A percentile compares a stretch with the other conserved stretches of the same genome.
Conservation (phyloP, 495 filamentous ascomycete species). For the Tuber indicum region DNA sequence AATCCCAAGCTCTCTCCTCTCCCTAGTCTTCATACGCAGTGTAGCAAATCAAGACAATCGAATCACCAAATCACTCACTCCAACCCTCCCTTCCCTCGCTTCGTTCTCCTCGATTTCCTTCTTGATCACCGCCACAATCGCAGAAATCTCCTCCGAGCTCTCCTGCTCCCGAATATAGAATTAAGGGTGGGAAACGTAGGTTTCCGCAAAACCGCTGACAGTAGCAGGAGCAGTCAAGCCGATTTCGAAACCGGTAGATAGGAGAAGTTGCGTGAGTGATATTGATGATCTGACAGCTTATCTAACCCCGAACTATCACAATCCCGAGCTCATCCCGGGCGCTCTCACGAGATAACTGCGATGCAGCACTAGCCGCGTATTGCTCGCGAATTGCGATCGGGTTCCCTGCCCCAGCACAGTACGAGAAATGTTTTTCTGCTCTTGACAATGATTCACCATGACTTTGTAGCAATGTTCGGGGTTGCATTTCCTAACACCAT, state of each 20-base stretch:
- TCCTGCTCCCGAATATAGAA: conserved; percentile 69
- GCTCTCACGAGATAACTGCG: too few relatives aligned
- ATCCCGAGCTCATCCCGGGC: too few relatives aligned
- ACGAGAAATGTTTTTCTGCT: too few relatives aligned
- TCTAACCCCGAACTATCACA: conserved; percentile 16
- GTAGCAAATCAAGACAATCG: conserved; percentile 66
- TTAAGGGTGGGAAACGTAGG: conserved; percentile 61
- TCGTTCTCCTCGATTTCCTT: conserved; percentile 64
- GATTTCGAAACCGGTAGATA: conserved; percentile 58
- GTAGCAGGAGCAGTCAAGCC: conserved; percentile 58
- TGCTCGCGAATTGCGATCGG: too few relatives aligned
- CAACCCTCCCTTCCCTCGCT: conserved; percentile 54
- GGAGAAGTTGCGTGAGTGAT: conserved; percentile 38
- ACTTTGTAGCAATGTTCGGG: too few relatives aligned
- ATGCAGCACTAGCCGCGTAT: too few relatives aligned
- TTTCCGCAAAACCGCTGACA: conserved; percentile 57
- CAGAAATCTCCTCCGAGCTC: conserved; percentile 67
- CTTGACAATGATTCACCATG: too few relatives aligned
- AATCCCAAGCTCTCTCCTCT: conserved; percentile 54
- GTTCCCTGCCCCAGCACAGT: too few relatives aligned
- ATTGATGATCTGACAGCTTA: conserved; percentile 38
- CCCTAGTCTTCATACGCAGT: conserved; percentile 61
- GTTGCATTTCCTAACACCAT: too few relatives aligned
- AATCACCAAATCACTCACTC: conserved; percentile 59
- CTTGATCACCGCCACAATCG: conserved; percentile 66